Percentiles rank a stretch among this genome's conserved stretches.
Evolutionary conservation across 768 basidiomycete genomes (phyloP).

Genomic region (Agrocybe chaxingu): DNA sequence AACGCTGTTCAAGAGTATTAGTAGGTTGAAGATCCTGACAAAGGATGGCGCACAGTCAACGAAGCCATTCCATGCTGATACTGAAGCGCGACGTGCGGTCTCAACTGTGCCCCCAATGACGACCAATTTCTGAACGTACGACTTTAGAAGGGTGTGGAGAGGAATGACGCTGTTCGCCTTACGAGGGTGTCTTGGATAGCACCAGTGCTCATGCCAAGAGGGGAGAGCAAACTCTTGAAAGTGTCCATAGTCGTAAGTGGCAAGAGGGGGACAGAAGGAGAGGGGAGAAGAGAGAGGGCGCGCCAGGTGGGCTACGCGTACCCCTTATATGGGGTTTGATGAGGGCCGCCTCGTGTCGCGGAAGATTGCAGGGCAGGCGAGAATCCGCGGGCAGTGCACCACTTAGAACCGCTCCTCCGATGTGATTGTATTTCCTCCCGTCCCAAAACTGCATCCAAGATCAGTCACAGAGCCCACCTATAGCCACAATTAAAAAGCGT

Average conservation of each 20-base stretch:
- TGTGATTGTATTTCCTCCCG: conserved; percentile 17
- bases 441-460: conserved; percentile 15
- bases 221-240: conserved; percentile 69
- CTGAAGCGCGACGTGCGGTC: conserved; percentile 75
- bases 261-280: conserved; percentile 10
- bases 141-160: conserved; percentile 1
- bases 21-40: not conserved
- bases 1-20: conserved; percentile 48
- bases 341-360: conserved; percentile 37
- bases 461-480: conserved; percentile 8
- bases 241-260: conserved; percentile 51
- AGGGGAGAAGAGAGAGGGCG: conserved; percentile 30
- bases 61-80: conserved; percentile 88
- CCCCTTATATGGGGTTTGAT: conserved; percentile 40
- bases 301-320: conserved; percentile 30
- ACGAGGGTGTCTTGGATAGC: conserved; percentile 81
- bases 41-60: conserved; percentile 63
- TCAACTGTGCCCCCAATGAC: conserved; percentile 89
- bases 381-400: conserved; percentile 20
- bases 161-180: conserved; percentile 16
- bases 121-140: conserved; percentile 67
- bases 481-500: no score
- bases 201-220: conserved; percentile 61
- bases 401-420: conserved; percentile 14
- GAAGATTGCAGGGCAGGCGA: conserved; percentile 31